Base-by-base conservation (phyloP, 306 rosid species). In the Dicorynia guianensis region DNA sequence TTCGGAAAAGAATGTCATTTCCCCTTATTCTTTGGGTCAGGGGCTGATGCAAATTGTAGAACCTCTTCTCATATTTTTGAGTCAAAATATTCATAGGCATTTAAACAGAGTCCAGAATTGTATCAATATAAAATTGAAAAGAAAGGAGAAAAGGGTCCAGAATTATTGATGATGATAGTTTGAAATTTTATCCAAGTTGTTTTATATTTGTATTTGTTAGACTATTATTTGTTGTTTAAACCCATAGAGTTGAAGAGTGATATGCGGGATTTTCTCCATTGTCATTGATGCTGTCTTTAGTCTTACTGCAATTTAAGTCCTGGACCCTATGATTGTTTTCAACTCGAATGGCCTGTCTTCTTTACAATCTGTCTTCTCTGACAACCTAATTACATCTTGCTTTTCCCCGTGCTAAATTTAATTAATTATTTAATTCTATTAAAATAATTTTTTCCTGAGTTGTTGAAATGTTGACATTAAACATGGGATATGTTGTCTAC, bases 31-130 rank as follows among this genome's bases (percentile, higher is more conserved):
- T 59, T 48, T 53, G 54, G 72, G 33, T 75, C 52, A 48, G 56
- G 46, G 71, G 42, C 20, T 20, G 48, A 36, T 76, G 60, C n/a
- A 67, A 33, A 62, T 72, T 71, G 61, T 46, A 39, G 58, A 70
- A 38, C 44, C 62, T 70, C 19, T 67, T 67, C 69, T 34, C 60
- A 69, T 36, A 14, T 53, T 60, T 25, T 52, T 25, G 62, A 19
- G 46, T 47, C 20, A 34, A 69, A 77, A 15, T 8, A 52, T 43
- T 55, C 63, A 39, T 25, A 46, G 36, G 60, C 52, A 20, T 38
- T 40, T 71, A 25, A n/a, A 19, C 13, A 69, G 33, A 66, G 38
- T 63, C 47, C 44, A 34, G 44, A 75, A 50, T 52, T 59, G 53
- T 50, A 34, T 56, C 15, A 62, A 14, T 19, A 19, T 30, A 48